Percentiles rank a stretch among this genome's conserved stretches.
Conservation (phyloP, 768 basidiomycete genomes). For the Psilocybe tampanensis region DNA sequence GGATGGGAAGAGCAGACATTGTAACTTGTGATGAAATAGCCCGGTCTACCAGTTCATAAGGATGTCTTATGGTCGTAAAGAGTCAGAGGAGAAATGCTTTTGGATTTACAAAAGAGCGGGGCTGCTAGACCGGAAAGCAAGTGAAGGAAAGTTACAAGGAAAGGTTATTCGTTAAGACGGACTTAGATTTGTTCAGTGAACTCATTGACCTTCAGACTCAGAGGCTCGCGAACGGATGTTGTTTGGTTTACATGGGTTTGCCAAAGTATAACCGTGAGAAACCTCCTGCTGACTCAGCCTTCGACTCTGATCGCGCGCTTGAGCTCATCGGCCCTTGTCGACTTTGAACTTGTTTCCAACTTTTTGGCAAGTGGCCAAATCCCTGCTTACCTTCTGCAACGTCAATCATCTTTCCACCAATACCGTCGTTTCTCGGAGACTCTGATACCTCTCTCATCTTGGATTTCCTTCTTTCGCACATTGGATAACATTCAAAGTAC, state of each 20-base stretch:
- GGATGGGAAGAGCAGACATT: slow-evolving; percentile 19
- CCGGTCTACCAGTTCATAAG: background rate
- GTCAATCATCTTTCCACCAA: too few relatives aligned
- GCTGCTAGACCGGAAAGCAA: too few relatives aligned
- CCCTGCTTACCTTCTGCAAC: background rate
- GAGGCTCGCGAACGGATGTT: background rate
- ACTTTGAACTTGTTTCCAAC: background rate
- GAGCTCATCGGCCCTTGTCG: background rate
- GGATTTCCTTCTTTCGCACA: background rate
- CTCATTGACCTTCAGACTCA: background rate
- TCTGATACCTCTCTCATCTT: too few relatives aligned
- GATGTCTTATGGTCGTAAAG: too few relatives aligned
- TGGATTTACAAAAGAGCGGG: too few relatives aligned
- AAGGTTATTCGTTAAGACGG: too few relatives aligned
- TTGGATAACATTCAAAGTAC: too few relatives aligned
- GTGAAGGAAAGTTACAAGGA: background rate
- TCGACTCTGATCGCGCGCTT: background rate
- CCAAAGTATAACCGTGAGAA: background rate
- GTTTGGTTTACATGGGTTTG: background rate
- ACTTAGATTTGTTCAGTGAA: too few relatives aligned
- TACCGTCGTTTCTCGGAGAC: too few relatives aligned
- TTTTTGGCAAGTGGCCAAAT: background rate
- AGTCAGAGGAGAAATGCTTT: too few relatives aligned
- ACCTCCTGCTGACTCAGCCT: background rate
- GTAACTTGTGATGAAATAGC: background rate